Conservation (phyloP, 2,329 filamentous ascomycete genomes). For the Microdochium nivale region DNA sequence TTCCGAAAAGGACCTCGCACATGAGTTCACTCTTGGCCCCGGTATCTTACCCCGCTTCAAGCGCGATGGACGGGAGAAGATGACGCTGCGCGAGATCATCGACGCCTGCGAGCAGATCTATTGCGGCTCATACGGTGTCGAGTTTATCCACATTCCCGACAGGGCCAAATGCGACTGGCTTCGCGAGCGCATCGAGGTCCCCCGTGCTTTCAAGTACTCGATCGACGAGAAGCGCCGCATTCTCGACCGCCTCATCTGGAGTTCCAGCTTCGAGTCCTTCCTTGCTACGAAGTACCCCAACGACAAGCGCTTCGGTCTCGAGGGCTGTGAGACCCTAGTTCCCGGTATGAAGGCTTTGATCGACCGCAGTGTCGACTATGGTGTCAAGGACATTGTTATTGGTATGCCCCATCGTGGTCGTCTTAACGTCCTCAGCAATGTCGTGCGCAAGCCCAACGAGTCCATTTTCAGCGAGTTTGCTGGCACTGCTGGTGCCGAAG, state of each 20-base stretch:
- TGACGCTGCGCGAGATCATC: conserved; percentile 93
- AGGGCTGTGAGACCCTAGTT: conserved; percentile 93
- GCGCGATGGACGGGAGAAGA: conserved; percentile 81
- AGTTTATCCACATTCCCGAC: conserved; percentile 98
- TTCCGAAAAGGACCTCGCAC: conserved; percentile 85
- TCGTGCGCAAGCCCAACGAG: conserved; percentile 98
- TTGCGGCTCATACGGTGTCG: conserved; percentile 93
- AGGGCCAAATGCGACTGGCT: conserved; percentile 98
- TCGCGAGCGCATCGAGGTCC: conserved; percentile 87
- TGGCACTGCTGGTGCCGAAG: conserved; percentile 75
- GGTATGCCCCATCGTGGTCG: conserved; percentile 99
- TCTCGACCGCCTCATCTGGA: conserved; percentile 96
- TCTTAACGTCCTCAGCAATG: conserved; percentile 95
- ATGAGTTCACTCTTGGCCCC: conserved; percentile 84
- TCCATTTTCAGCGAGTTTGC: conserved; percentile 99
- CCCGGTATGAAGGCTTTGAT: conserved; percentile 99
- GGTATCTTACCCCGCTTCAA: conserved; percentile 94
- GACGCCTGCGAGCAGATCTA: conserved; percentile 90
- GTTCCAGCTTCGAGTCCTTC: conserved; percentile 94
- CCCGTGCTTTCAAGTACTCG: conserved; percentile 91
- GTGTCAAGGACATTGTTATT: conserved; percentile 98
- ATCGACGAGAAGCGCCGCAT: conserved; percentile 98
- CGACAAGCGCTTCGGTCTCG: conserved; percentile 97
- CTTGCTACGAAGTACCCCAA: conserved; percentile 97
- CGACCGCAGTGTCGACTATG: conserved; percentile 95